Conservation (phyloP, 1,284 basidiomycete genomes). For the Xanthoconium separans region DNA sequence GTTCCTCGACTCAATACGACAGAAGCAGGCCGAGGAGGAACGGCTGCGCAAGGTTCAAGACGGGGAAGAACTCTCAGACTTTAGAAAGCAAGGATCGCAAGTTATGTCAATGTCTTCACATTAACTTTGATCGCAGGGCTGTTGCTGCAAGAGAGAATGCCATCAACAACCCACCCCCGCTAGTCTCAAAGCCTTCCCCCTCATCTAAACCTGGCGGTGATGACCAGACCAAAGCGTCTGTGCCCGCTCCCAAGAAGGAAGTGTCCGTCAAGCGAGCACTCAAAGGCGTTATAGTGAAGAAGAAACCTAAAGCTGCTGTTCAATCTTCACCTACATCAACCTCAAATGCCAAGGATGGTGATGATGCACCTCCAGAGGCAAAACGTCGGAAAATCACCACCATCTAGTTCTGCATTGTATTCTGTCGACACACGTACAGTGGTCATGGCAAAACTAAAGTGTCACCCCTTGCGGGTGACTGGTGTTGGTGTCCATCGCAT, state of each 20-base stretch:
- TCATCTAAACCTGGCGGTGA: constrained; percentile 20
- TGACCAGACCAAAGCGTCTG: constrained; percentile 22
- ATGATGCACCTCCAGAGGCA: constrained; percentile 37
- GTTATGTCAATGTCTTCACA: constrained; percentile 4
- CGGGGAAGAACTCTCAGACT: constrained; percentile 76
- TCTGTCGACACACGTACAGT: constrained; percentile 4
- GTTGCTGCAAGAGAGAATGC: constrained; percentile 68
- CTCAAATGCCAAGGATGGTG: constrained; percentile 5
- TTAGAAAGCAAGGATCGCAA: constrained; percentile 62
- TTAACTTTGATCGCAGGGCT: constrained; percentile 47
- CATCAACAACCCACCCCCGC: constrained; percentile 40
- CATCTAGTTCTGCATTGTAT: constrained; percentile 26
- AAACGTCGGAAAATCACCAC: constrained; percentile 56
- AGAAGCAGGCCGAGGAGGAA: constrained; percentile 76
- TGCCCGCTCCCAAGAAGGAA: constrained; percentile 46
- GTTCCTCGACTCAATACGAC: constrained; percentile 81
- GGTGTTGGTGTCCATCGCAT: constrained; percentile 85
- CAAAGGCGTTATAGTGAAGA: constrained; percentile 80
- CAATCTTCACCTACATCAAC: constrained; percentile 18
- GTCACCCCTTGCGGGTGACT: constrained; percentile 22
- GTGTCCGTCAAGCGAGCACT: constrained; percentile 50
- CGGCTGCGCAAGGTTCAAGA: constrained; percentile 70
- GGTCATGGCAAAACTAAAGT: background rate
- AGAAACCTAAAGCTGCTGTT: constrained; percentile 48
- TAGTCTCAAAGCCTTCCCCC: constrained; percentile 12